Percentiles rank a stretch among this genome's conserved stretches.
Evolutionary conservation across 2,329 filamentous ascomycete genomes (phyloP).

Genomic region (Epichloe bromicola): DNA sequence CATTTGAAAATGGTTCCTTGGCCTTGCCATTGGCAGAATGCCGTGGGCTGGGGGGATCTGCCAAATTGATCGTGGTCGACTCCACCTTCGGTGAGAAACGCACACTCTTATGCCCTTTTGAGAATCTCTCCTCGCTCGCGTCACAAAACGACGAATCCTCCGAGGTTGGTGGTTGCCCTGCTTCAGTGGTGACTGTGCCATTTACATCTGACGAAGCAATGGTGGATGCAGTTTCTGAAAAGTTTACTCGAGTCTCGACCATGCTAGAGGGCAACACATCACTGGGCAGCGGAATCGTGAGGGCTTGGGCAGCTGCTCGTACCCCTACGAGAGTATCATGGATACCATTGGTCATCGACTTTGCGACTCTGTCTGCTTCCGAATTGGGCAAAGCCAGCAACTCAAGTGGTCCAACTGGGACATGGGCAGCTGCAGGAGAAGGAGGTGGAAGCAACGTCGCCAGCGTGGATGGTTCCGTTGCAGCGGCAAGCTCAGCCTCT

Average conservation of each 20-base stretch:
- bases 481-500: constrained; percentile 26
- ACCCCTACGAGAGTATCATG: not conserved
- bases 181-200: not conserved
- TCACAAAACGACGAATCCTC: constrained; percentile 9
- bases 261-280: not conserved
- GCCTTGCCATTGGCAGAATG: constrained; percentile 14
- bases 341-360: not conserved
- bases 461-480: constrained; percentile 8
- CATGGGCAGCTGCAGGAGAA: not conserved
- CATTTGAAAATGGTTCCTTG: not conserved
- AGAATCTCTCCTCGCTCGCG: constrained; percentile 9
- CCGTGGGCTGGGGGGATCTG: constrained; percentile 36
- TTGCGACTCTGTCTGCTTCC: not conserved
- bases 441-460: not conserved
- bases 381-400: constrained; percentile 23
- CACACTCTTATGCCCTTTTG: constrained; percentile 48
- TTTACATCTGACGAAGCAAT: not conserved
- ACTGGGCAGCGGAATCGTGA: not conserved
- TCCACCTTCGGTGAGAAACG: constrained; percentile 57
- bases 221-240: not conserved
- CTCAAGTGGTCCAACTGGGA: constrained; percentile 31
- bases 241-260: not conserved
- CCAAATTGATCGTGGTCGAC: constrained; percentile 44
- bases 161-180: not conserved
- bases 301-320: not conserved